Percentiles rank a stretch among this genome's conserved stretches.
These are phyloP conservation scores for Pseudocercospora vitis DNA, from an alignment of 2,329 filamentous ascomycete species.

Conservation along the genomic window DNA sequence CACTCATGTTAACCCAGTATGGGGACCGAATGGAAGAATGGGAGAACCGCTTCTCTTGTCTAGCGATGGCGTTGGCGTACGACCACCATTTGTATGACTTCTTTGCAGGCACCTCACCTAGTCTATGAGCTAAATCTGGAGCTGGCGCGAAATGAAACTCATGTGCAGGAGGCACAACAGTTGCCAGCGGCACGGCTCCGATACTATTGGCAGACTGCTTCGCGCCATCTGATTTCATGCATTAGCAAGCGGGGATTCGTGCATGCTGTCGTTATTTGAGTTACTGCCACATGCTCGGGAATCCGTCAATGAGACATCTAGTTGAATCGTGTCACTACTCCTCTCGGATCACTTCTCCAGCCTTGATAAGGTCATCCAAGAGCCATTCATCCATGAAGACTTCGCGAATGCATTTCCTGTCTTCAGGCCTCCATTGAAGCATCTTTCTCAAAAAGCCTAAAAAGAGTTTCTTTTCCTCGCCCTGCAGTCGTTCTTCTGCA, in stretches of 20 bases:
- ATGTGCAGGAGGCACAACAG: too few relatives aligned
- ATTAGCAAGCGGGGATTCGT: too few relatives aligned
- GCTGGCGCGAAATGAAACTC: too few relatives aligned
- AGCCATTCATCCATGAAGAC: slow-evolving; percentile 31
- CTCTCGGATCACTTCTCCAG: slow-evolving; percentile 19
- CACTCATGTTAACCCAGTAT: not conserved
- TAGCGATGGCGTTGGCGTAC: too few relatives aligned
- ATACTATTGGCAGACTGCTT: too few relatives aligned
- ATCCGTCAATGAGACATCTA: not conserved
- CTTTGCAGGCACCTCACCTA: too few relatives aligned
- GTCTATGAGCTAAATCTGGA: too few relatives aligned
- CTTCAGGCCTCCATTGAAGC: slow-evolving; percentile 41
- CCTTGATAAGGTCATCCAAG: slow-evolving; percentile 29
- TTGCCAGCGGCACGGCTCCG: too few relatives aligned
- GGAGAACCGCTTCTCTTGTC: too few relatives aligned
- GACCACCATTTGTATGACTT: too few relatives aligned
- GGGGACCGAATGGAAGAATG: not conserved
- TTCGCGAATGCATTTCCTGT: slow-evolving; percentile 29
- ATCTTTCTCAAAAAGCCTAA: slow-evolving; percentile 39
- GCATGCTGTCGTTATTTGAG: too few relatives aligned
- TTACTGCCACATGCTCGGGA: not conserved
- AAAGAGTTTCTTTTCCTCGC: slow-evolving; percentile 34
- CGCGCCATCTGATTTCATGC: too few relatives aligned
- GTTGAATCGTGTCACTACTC: not conserved
- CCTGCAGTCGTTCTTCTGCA: slow-evolving; percentile 25